Percentiles rank a stretch among this genome's conserved stretches.
These are phyloP conservation scores for Chaetomium cochliodes DNA, from an alignment of 495 filamentous ascomycete species.

Conservation along the genomic window DNA sequence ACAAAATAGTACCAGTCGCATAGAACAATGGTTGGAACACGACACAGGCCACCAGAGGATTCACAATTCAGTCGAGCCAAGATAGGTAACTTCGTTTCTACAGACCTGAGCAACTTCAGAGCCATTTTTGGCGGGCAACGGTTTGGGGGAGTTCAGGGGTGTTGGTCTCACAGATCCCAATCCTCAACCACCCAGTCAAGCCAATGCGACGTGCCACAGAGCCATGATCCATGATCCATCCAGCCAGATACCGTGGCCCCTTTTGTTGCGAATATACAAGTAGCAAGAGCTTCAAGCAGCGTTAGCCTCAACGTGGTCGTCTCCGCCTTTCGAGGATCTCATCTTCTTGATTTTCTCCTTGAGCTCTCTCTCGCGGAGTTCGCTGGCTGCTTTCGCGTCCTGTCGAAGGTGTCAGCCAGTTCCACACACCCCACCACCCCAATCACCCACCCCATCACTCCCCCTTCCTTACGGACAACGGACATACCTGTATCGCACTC, in stretches of 20 bases:
- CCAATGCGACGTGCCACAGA: not conserved
- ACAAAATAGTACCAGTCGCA: too few species aligned
- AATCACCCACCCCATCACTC: slow-evolving; percentile 9
- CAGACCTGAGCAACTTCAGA: not conserved
- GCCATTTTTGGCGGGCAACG: not conserved
- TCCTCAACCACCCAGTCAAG: not conserved
- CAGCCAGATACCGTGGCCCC: too few species aligned
- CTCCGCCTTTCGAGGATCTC: slow-evolving; percentile 53
- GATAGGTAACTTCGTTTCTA: not conserved
- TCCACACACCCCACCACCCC: not conserved
- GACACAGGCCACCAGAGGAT: too few species aligned
- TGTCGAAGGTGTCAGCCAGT: not conserved
- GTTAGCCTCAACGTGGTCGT: slow-evolving; percentile 50
- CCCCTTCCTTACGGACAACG: too few species aligned
- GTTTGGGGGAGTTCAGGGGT: not conserved
- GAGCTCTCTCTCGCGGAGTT: slow-evolving; percentile 64
- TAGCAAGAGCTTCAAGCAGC: slow-evolving; percentile 33
- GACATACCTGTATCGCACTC: slow-evolving; percentile 43
- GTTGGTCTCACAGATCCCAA: slow-evolving; percentile 12
- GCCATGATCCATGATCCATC: not conserved
- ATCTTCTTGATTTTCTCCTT: slow-evolving; percentile 67
- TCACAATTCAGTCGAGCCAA: not conserved
- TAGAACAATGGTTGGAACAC: too few species aligned
- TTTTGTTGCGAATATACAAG: too few species aligned
- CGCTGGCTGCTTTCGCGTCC: slow-evolving; percentile 45